Percentiles rank a stretch among this genome's conserved stretches.
Conservation (phyloP, 2,329 filamentous ascomycete species). For the Colletotrichum kahawae region DNA sequence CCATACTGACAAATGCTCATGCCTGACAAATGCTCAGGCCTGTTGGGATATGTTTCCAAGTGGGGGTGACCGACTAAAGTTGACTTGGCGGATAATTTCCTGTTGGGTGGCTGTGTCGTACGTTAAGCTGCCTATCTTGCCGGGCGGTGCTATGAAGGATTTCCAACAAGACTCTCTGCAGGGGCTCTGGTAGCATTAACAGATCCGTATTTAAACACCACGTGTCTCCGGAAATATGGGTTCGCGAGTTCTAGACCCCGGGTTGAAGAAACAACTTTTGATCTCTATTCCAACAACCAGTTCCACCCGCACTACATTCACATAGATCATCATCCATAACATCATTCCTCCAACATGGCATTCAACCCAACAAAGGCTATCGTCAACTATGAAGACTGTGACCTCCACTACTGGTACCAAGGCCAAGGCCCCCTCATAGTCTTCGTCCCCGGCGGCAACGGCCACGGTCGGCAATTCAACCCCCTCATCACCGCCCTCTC, state of each 20-base stretch:
- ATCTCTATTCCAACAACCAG: background rate
- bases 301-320: background rate
- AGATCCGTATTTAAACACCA: background rate
- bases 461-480: conserved; percentile 35
- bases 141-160: background rate
- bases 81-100: background rate
- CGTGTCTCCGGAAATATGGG: background rate
- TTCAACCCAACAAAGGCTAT: conserved; percentile 24
- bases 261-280: background rate
- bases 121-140: background rate
- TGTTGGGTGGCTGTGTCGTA: background rate
- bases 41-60: background rate
- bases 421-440: conserved; percentile 33
- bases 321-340: background rate
- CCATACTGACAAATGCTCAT: background rate
- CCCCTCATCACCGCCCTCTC: conserved; percentile 31
- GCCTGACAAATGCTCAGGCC: background rate
- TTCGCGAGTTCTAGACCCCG: background rate
- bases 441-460: conserved; percentile 38
- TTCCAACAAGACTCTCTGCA: background rate
- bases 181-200: background rate
- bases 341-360: conserved; percentile 9
- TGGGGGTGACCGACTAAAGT: background rate
- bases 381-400: conserved; percentile 34
- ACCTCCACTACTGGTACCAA: conserved; percentile 35